These are phyloP conservation scores for Luvunga scandens DNA, from an alignment of 345 rosid genomes.

Conservation along the genomic window DNA sequence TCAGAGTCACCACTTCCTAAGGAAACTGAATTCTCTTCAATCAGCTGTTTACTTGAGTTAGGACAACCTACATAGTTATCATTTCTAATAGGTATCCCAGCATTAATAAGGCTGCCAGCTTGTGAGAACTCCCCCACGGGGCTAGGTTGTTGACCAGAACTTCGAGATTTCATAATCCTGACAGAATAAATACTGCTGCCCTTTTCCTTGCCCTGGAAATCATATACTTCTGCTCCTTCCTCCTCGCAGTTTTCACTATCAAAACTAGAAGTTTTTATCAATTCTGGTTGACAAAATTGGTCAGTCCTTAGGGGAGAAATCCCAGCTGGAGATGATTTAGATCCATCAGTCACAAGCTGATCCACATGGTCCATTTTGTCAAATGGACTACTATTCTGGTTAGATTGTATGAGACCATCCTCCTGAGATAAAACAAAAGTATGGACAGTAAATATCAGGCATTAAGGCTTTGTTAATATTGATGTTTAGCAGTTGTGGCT, in stretches of 20 bases:
- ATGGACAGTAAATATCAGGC: neutral
- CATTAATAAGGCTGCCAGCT: constrained; percentile 21
- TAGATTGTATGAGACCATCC: constrained; percentile 4
- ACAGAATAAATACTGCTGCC: constrained; percentile 23
- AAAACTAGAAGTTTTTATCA: constrained; percentile 27
- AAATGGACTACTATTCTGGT: neutral
- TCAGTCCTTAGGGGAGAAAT: constrained; percentile 9
- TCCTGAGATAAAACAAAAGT: constrained; percentile 15
- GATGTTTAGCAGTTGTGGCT: neutral
- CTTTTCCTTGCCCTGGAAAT: constrained; percentile 29
- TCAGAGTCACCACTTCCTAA: neutral
- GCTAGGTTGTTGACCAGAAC: constrained; percentile 18
- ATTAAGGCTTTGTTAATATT: neutral
- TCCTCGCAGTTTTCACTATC: constrained; percentile 22
- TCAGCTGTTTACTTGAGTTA: neutral
- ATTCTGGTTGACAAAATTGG: constrained; percentile 26
- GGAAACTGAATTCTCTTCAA: neutral
- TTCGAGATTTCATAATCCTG: constrained; percentile 33
- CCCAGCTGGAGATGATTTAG: neutral
- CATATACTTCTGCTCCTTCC: constrained; percentile 28
- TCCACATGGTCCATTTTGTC: neutral
- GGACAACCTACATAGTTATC: neutral
- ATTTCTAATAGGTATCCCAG: neutral
- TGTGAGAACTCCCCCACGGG: constrained; percentile 22
- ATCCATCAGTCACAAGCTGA: neutral